phyloP scores from a whole-genome alignment of 1,284 basidiomycete species.

The Tilletiaria anomala region DNA sequence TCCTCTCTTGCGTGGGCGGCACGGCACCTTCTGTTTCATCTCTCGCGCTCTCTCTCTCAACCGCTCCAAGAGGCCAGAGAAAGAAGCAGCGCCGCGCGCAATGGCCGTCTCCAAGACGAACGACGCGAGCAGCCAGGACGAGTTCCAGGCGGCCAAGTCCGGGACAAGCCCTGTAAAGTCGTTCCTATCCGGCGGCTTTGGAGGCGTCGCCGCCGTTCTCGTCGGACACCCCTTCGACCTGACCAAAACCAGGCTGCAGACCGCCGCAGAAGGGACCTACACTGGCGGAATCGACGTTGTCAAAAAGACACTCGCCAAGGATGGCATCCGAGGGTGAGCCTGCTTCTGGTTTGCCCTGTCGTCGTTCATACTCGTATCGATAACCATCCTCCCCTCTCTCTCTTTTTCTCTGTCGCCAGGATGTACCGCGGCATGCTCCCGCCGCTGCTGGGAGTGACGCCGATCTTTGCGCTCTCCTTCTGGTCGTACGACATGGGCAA shows the following conservation, averaged over 20 bases:
- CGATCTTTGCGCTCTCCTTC: constrained; percentile 96
- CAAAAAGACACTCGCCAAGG: constrained; percentile 69
- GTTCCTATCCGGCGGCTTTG: constrained; percentile 59
- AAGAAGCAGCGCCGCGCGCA: too few relatives aligned
- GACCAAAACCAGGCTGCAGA: constrained; percentile 84
- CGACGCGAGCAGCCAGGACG: too few relatives aligned
- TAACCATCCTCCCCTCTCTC: not conserved
- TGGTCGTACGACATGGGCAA: constrained; percentile 96
- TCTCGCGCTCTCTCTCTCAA: too few relatives aligned
- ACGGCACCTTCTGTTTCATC: too few relatives aligned
- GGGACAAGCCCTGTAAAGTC: constrained; percentile 34
- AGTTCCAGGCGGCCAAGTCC: constrained; percentile 25
- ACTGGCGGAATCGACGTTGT: constrained; percentile 87
- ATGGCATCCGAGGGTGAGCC: constrained; percentile 79
- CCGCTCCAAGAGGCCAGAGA: too few relatives aligned
- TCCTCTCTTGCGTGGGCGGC: too few relatives aligned
- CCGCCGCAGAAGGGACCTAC: constrained; percentile 76
- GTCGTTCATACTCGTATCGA: not conserved
- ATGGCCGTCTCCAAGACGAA: too few relatives aligned
- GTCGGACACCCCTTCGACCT: constrained; percentile 96
- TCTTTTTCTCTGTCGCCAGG: constrained; percentile 47
- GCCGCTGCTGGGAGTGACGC: constrained; percentile 87
- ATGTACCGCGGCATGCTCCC: constrained; percentile 94
- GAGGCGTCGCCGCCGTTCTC: constrained; percentile 69
- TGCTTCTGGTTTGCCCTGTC: not conserved